A percentile compares a stretch with the other conserved stretches of the same genome.
These are phyloP conservation scores for Chrysoporthe deuterocubensis DNA, from an alignment of 2,329 filamentous ascomycete genomes.

Conservation along the genomic window DNA sequence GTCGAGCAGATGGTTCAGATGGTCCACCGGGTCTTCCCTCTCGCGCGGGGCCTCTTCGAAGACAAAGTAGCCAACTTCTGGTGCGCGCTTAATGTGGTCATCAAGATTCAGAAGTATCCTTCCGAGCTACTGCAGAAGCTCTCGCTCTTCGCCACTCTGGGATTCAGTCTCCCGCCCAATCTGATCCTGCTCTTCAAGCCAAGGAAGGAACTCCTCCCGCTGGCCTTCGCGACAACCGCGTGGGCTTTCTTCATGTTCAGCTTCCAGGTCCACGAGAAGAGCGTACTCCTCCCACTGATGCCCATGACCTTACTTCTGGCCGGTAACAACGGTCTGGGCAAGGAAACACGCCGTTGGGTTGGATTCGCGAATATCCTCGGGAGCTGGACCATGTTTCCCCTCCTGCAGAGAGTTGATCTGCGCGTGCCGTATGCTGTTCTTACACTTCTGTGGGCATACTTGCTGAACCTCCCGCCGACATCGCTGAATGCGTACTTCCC, in stretches of 20 bases:
- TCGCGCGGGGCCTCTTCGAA: slow-evolving; percentile 93
- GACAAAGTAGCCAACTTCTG: slow-evolving; percentile 99
- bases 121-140: slow-evolving; percentile 72
- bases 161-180: slow-evolving; percentile 79
- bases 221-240: slow-evolving; percentile 79
- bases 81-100: slow-evolving; percentile 87
- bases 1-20: slow-evolving; percentile 81
- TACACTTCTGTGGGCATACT: slow-evolving; percentile 86
- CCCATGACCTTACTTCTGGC: slow-evolving; percentile 91
- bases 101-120: slow-evolving; percentile 83
- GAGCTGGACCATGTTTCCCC: slow-evolving; percentile 90
- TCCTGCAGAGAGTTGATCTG: slow-evolving; percentile 84
- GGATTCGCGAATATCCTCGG: slow-evolving; percentile 93
- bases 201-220: slow-evolving; percentile 74
- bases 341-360: slow-evolving; percentile 83
- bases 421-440: slow-evolving; percentile 83
- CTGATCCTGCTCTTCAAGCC: slow-evolving; percentile 79
- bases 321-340: slow-evolving; percentile 71
- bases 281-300: slow-evolving; percentile 85
- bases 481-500: slow-evolving; percentile 71
- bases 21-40: slow-evolving; percentile 92
- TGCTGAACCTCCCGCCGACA: slow-evolving; percentile 83
- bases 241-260: slow-evolving; percentile 99
- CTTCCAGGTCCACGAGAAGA: slow-evolving; percentile 99
- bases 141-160: slow-evolving; percentile 75